A percentile compares a stretch with the other conserved stretches of the same genome.
Conservation (phyloP, 495 filamentous ascomycete genomes). For the Penicillium ochrochloron region DNA sequence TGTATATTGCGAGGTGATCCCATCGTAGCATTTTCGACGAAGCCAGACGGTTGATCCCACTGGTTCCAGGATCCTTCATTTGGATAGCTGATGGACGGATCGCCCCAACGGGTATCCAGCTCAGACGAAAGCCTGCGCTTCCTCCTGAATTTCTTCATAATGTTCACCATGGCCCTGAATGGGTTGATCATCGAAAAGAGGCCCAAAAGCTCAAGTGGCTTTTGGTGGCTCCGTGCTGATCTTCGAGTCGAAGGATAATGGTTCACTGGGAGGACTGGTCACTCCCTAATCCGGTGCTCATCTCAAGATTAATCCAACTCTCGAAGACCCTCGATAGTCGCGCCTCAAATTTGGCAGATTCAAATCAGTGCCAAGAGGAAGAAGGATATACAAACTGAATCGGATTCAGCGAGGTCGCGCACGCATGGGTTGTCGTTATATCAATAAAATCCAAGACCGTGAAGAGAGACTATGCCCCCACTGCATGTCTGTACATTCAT, state of each 20-base stretch:
- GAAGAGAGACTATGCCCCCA: constrained; percentile 21
- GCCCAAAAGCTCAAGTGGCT: background rate
- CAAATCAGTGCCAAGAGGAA: background rate
- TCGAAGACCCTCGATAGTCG: constrained; percentile 9
- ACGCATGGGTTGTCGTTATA: constrained; percentile 38
- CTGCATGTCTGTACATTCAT: constrained; percentile 26
- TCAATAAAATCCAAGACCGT: constrained; percentile 24
- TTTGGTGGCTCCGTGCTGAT: background rate
- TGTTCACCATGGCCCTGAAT: constrained; percentile 38
- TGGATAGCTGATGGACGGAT: constrained; percentile 47
- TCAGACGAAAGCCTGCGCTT: constrained; percentile 49
- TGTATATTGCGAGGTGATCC: background rate
- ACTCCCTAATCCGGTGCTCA: constrained; percentile 28
- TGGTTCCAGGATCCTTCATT: constrained; percentile 52
- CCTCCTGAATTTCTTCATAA: constrained; percentile 44
- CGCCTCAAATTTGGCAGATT: background rate
- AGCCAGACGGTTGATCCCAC: constrained; percentile 32
- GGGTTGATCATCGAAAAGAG: constrained; percentile 34
- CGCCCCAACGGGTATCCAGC: constrained; percentile 49
- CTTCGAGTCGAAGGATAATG: background rate
- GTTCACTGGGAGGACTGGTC: constrained; percentile 27
- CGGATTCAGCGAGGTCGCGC: background rate
- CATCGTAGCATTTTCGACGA: constrained; percentile 18
- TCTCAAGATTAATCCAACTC: constrained; percentile 24
- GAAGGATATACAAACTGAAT: background rate